Base-by-base conservation (phyloP, 345 rosid genomes). In the Salix koriyanagi region DNA sequence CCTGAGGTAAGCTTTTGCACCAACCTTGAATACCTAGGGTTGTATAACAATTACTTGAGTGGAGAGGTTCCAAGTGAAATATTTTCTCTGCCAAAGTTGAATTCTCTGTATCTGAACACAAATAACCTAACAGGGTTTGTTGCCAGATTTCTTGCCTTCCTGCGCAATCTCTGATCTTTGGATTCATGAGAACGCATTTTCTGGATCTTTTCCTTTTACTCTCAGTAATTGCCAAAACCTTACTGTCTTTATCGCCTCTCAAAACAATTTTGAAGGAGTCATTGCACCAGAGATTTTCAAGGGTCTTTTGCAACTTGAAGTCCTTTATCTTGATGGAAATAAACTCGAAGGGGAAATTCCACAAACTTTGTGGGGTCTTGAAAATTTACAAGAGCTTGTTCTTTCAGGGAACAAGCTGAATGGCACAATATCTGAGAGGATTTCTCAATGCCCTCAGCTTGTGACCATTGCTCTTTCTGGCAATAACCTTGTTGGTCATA, bases 341-440 rank as follows among this genome's bases (percentile, higher is more conserved):
- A 67, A 73, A 28, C 78, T 86, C 26, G 71, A 81, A 71, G 83
- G 88, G 58, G 76, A 46, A 68, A 81, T 86, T 79, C 85, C 86
- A 21, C 82, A 77, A 39, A 79, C 74, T 56, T 77, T 83, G 19
- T 86, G 86, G 88, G 77, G 50, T 79, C 79, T 83, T 39, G 76
- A 61, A 34, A 81, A 50, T 54, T 79, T 86, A 37, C 76, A 81
- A 69, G 68, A 68, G 76, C 80, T 86, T 67, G 79, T 76, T 46
- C 81, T 85, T 30, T 83, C 88, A 16, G 67, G 52, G 66, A 85
- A 85, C 83, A 81, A 70, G 64, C 81, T 83, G 18, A 81, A 81
- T 75, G 88, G 86, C 56, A 79, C 82, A n/a, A 75, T 86, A 41
- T 77, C 89, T 66, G 85, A 79, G 77, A 79, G 68, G 71, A 85